These are phyloP conservation scores for Lactarius hatsudake DNA, from an alignment of 768 basidiomycete species.

Conservation along the genomic window DNA sequence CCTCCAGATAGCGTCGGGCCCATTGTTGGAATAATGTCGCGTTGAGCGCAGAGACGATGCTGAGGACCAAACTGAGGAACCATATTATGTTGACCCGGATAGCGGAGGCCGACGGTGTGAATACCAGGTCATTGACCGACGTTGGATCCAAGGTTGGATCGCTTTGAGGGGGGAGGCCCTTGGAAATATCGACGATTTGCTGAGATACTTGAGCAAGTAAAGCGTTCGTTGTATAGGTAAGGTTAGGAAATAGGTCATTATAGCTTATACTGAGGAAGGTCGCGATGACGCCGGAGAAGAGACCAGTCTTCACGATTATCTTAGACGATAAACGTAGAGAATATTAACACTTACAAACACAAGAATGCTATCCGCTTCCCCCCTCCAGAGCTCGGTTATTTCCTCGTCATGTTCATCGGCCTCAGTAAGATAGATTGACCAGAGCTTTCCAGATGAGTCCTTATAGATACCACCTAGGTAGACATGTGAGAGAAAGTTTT, in stretches of 20 bases:
- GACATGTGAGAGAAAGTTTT: not conserved
- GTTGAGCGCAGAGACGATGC: not conserved
- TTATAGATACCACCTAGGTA: not conserved
- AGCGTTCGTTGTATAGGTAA: not conserved
- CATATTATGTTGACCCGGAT: slow-evolving; percentile 4
- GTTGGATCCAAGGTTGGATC: too few species aligned
- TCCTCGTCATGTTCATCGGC: not conserved
- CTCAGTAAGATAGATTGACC: not conserved
- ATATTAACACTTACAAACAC: not conserved
- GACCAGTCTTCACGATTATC: not conserved
- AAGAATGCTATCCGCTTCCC: not conserved
- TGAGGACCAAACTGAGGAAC: not conserved
- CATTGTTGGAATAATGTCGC: not conserved
- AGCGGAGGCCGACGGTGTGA: too few species aligned
- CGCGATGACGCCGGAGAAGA: not conserved
- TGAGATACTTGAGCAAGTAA: not conserved
- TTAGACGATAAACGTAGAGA: not conserved
- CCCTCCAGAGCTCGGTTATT: not conserved
- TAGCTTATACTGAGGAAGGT: not conserved
- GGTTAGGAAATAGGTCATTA: not conserved
- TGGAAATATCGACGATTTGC: not conserved
- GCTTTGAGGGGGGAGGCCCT: not conserved
- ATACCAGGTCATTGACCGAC: too few species aligned
- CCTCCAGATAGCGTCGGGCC: not conserved
- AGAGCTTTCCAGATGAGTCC: not conserved